Evolutionary conservation across 176 grass and related monocot species (phyloP), one percentile per base, ranked within the genome.

Genomic region (Typha latifolia): DNA sequence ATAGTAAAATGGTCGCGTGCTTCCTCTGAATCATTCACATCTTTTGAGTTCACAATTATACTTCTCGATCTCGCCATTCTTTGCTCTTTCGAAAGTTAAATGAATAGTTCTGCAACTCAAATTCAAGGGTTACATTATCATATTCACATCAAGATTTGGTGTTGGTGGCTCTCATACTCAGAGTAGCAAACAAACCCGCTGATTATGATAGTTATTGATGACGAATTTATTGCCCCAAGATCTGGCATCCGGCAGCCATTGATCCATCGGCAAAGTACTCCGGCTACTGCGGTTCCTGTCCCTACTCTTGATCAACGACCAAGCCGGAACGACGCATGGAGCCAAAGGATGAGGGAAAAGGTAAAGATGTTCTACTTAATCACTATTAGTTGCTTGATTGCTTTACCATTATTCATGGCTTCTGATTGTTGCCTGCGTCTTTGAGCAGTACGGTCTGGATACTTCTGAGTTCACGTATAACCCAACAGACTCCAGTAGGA

Each of bases 291-390:
- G 14, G 88, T 89, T 64, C 93, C 88, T 4, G 88, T 84, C 49
- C 77, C 82, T 48, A 82, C 80, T 67, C 80, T 97, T 70, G 93
- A 97, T 69, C 85, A 91, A 66, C 88, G 83, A 13, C 66, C 88
- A 26, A 84, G 75, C 73, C 80, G 85, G 72, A 82, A 78, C 15
- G 93, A 89, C 81, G 88, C 85, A 0, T 97, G 93, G 93, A 92
- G 93, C 81, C 93, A 97, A 71, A 82, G 88, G 72, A 97, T 97
- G 88, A 84, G 93, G 47, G 93, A 97, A 69, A 97, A 97, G 88
- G 93, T 96, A 91, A 16, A 49, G 13, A 32, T 59, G 16, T 59
- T 59, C 13, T 22, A 19, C 6, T 56, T 22, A 19, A 19, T 59
- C 9, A 12, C 5, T 59, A 9, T 19, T 59, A 59, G 22, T 62